These are phyloP conservation scores for Daedalea quercina DNA, from an alignment of 768 basidiomycete species.

Conservation along the genomic window DNA sequence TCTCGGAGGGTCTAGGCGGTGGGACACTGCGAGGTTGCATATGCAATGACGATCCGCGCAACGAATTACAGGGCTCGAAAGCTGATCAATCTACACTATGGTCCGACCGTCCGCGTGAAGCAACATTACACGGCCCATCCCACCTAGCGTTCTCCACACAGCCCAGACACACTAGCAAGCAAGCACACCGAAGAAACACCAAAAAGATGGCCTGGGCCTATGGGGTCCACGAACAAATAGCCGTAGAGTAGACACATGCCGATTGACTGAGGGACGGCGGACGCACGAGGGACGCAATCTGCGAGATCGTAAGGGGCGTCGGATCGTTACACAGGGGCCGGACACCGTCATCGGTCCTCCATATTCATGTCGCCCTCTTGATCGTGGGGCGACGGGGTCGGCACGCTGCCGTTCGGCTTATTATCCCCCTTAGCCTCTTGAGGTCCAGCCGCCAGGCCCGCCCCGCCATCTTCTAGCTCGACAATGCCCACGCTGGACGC, in stretches of 20 bases:
- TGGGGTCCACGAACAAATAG: background rate
- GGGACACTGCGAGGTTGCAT: background rate
- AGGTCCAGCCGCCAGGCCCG: conserved; percentile 1
- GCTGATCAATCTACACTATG: no score
- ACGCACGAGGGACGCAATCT: no score
- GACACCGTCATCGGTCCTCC: conserved; percentile 12
- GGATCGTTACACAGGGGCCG: background rate
- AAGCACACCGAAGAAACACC: background rate
- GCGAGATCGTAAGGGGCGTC: background rate
- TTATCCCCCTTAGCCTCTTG: background rate
- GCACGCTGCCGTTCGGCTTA: background rate
- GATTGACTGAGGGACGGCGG: no score
- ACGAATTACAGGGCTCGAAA: no score
- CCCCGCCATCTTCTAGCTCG: conserved; percentile 1
- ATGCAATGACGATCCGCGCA: background rate
- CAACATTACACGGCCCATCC: no score
- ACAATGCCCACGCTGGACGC: conserved; percentile 12
- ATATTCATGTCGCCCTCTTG: conserved; percentile 22
- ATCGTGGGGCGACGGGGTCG: conserved; percentile 6
- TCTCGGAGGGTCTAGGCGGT: background rate
- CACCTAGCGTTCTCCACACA: background rate
- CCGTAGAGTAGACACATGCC: no score
- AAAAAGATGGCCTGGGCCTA: background rate
- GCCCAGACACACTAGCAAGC: background rate
- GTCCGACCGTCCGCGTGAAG: no score